Evolutionary conservation across 495 filamentous ascomycete genomes (phyloP).

Genomic region (Penicilliopsis zonata): DNA sequence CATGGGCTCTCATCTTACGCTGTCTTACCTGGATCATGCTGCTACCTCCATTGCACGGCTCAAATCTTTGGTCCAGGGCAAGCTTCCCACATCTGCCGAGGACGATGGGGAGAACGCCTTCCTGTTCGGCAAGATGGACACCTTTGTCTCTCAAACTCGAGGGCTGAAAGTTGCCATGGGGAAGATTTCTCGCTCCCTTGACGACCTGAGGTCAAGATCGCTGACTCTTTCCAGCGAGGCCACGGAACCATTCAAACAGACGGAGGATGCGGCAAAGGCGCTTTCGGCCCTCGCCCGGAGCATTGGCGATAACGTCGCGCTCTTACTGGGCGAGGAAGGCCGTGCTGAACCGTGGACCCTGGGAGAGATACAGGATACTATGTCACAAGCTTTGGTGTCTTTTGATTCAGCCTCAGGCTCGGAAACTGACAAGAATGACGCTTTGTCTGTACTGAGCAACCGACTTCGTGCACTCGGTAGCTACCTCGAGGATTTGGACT

Average conservation of each 20-base stretch:
- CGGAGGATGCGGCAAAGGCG: constrained; percentile 49
- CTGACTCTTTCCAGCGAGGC: constrained; percentile 56
- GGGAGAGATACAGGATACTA: constrained; percentile 47
- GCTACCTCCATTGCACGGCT: constrained; percentile 53
- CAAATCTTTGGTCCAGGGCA: constrained; percentile 52
- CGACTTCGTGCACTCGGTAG: constrained; percentile 53
- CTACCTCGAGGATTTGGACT: constrained; percentile 59
- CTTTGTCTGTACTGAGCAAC: constrained; percentile 56
- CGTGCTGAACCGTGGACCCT: constrained; percentile 55
- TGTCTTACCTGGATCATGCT: constrained; percentile 70
- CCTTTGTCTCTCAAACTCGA: constrained; percentile 60
- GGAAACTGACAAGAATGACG: constrained; percentile 36
- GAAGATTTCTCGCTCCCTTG: constrained; percentile 66
- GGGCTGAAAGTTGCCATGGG: constrained; percentile 73
- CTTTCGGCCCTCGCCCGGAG: constrained; percentile 56
- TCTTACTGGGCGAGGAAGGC: constrained; percentile 59
- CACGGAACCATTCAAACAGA: constrained; percentile 39
- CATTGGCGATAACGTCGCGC: constrained; percentile 53
- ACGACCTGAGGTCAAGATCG: constrained; percentile 66
- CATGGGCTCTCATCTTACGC: constrained; percentile 63
- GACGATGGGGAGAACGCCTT: constrained; percentile 48
- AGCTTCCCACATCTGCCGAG: constrained; percentile 26
- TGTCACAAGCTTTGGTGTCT: constrained; percentile 41
- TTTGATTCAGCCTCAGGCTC: constrained; percentile 16
- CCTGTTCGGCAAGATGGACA: constrained; percentile 59